phyloP scores from a whole-genome alignment of 2,329 filamentous ascomycete species.

The Aspergillus glaucus region DNA sequence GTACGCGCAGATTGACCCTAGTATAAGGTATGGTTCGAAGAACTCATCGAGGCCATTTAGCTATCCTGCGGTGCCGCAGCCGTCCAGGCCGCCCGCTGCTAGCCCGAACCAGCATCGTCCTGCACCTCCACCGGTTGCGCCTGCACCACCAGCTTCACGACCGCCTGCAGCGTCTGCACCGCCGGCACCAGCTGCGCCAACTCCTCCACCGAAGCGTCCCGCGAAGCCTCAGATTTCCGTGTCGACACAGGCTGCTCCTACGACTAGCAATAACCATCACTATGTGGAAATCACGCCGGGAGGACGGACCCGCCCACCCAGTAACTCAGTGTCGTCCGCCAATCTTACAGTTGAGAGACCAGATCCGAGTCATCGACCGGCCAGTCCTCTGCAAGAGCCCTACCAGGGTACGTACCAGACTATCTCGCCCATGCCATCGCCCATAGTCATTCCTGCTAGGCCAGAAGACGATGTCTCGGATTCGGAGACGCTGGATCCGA shows the following conservation, averaged over 20 bases:
- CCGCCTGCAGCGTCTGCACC: too few relatives aligned
- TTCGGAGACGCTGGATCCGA: slow-evolving; percentile 39
- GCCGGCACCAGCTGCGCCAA: not conserved
- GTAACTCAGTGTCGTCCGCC: slow-evolving; percentile 33
- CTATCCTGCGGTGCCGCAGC: slow-evolving; percentile 14
- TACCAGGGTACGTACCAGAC: slow-evolving; percentile 93
- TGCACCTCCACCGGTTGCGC: too few relatives aligned
- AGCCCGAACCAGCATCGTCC: slow-evolving; percentile 9
- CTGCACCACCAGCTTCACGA: too few relatives aligned
- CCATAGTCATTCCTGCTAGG: slow-evolving; percentile 55
- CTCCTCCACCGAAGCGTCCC: slow-evolving; percentile 2
- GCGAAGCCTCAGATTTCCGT: slow-evolving; percentile 1
- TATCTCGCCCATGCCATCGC: slow-evolving; percentile 89
- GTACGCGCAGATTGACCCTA: slow-evolving; percentile 35
- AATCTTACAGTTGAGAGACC: slow-evolving; percentile 32
- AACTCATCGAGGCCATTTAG: slow-evolving; percentile 7
- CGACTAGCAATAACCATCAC: not conserved
- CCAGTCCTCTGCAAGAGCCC: slow-evolving; percentile 80
- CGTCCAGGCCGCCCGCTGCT: slow-evolving; percentile 16
- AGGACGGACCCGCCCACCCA: slow-evolving; percentile 23
- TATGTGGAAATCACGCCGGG: slow-evolving; percentile 31
- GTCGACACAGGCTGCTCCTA: slow-evolving; percentile 2
- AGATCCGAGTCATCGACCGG: slow-evolving; percentile 51
- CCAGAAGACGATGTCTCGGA: slow-evolving; percentile 50
- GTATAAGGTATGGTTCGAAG: slow-evolving; percentile 35